Base-by-base conservation (phyloP, 768 basidiomycete species). In the Pholiota conissans region DNA sequence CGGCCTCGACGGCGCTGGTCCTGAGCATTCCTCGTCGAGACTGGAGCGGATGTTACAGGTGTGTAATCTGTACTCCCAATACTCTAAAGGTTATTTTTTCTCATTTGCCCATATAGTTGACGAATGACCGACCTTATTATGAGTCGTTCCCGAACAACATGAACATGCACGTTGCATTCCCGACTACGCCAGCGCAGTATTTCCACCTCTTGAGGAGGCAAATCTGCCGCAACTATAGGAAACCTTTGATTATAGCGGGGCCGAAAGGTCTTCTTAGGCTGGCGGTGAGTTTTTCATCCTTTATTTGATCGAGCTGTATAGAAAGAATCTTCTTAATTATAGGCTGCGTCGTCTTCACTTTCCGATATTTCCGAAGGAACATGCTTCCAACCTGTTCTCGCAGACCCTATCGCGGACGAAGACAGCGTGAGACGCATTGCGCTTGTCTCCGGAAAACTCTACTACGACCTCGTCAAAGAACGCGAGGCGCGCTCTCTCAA, bases 201-300 rank as follows among this genome's bases (percentile, higher is more conserved):
- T 97, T 96, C 84, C 95, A 97, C 69, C 78, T 96, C 1, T 77
- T 97, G n/a, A 79, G 95, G 54, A 79, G 94, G 48, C 95, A 96
- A 70, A 83, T 95, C 66, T 79, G 81, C 65, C 79, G 94, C 42
- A 93, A 93, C 61, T 95, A 87, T 74, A 79, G 94, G 55, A 95
- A 92, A 68, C 95, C 94, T 0, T 74, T 96, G 48, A 76, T 96
- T 27, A 84, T 97, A 5, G 90, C 90, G 10, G 87, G 84, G 3
- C 94, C 95, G 0, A 97, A 97, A 66, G 90, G 86, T 1, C 75
- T 96, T 11, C 75, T 95, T 9, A 82, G 93, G 22, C 77, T 91
- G 18, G 76, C 91, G 11, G 92, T 93, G 65, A 45, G 84, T 77
- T 14, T 28, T 2, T 24, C 18, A 24, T 37, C 14, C 9, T 30